These are phyloP conservation scores for Penicillium arizonense DNA, from an alignment of 495 filamentous ascomycete species.

Conservation along the genomic window DNA sequence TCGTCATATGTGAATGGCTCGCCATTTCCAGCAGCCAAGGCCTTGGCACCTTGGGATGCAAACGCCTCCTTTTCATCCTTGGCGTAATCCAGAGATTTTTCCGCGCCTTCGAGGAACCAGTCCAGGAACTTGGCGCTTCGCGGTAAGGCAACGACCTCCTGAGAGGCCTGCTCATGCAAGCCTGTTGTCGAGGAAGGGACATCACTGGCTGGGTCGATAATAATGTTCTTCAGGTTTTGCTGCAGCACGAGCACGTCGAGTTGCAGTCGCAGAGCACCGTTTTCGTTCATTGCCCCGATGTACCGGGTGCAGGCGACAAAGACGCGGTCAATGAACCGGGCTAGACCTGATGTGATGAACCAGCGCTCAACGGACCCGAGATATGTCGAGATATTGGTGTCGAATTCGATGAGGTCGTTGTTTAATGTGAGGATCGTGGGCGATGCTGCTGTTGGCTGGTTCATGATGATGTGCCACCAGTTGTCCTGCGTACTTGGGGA, in stretches of 20 bases:
- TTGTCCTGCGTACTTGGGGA: slow-evolving; percentile 52
- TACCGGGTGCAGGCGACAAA: slow-evolving; percentile 63
- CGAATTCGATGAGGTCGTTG: slow-evolving; percentile 75
- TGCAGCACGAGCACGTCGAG: slow-evolving; percentile 92
- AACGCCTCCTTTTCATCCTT: slow-evolving; percentile 52
- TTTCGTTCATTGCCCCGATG: slow-evolving; percentile 69
- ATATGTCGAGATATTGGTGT: slow-evolving; percentile 72
- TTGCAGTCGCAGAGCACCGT: slow-evolving; percentile 77
- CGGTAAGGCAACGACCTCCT: slow-evolving; percentile 61
- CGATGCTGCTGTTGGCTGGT: slow-evolving; percentile 76
- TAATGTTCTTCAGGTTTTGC: slow-evolving; percentile 92
- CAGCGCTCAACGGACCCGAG: slow-evolving; percentile 58
- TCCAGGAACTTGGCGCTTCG: slow-evolving; percentile 75
- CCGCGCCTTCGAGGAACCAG: slow-evolving; percentile 75
- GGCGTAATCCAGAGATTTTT: slow-evolving; percentile 63
- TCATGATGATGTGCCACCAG: slow-evolving; percentile 71
- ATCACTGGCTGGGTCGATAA: slow-evolving; percentile 29
- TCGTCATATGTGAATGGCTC: slow-evolving; percentile 75
- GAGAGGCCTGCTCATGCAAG: slow-evolving; percentile 4
- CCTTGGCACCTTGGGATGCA: slow-evolving; percentile 33
- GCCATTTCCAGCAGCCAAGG: slow-evolving; percentile 37
- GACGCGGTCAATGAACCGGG: slow-evolving; percentile 65
- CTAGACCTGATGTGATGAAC: slow-evolving; percentile 74
- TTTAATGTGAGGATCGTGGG: slow-evolving; percentile 75
- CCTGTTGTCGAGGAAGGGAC: background rate